Conservation (phyloP, 139 green algal genomes). For the Auxenochlorella protothecoides region DNA sequence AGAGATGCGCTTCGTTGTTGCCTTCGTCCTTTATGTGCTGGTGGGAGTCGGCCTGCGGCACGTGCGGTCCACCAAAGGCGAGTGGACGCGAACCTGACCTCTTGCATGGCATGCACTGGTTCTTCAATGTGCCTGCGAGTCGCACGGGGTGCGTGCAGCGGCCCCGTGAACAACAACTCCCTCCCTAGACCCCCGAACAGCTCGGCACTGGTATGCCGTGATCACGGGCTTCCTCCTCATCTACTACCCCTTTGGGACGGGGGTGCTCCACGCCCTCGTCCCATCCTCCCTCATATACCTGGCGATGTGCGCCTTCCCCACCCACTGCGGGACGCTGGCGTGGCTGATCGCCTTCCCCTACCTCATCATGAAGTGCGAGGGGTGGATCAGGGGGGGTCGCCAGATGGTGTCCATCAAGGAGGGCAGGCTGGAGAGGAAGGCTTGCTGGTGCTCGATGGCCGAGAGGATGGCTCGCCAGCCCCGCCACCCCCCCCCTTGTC, state of each 20-base stretch:
- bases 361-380: slow-evolving; percentile 42
- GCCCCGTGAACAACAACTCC: not conserved
- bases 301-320: slow-evolving; percentile 41
- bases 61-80: slow-evolving; percentile 29
- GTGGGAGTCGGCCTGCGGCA: slow-evolving; percentile 19
- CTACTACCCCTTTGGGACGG: slow-evolving; percentile 71
- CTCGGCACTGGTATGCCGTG: slow-evolving; percentile 48
- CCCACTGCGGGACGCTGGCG: slow-evolving; percentile 35
- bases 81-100: not conserved
- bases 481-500: not conserved
- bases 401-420: no score
- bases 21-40: slow-evolving; percentile 35
- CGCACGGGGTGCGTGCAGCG: not conserved
- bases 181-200: slow-evolving; percentile 22
- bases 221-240: slow-evolving; percentile 49
- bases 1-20: slow-evolving; percentile 40
- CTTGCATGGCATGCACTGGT: not conserved
- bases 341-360: slow-evolving; percentile 70
- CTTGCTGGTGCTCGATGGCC: not conserved
- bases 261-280: slow-evolving; percentile 40
- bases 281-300: slow-evolving; percentile 45
- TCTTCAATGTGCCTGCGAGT: not conserved
- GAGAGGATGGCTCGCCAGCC: not conserved
- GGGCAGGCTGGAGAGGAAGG: no score
- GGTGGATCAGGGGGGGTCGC: no score